Percentiles rank a stretch among this genome's conserved stretches.
Conservation (phyloP, 805 yeast genomes). For the Kodamaea lidongshanica region DNA sequence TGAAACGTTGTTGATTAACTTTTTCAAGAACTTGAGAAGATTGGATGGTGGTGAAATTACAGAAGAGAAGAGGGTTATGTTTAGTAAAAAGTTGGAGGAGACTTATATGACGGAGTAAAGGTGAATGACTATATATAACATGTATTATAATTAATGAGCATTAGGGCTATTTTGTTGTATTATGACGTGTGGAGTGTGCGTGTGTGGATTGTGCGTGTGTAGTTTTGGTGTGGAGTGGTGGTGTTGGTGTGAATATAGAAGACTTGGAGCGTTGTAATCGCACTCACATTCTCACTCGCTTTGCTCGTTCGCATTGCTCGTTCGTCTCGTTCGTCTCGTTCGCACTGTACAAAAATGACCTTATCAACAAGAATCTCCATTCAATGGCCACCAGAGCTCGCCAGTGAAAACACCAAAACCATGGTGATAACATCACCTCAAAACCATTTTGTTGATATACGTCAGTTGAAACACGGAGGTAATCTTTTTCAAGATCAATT, state of each 20-base stretch:
- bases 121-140: neutral
- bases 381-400: slow-evolving; percentile 44
- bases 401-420: slow-evolving; percentile 42
- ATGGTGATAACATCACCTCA: slow-evolving; percentile 42
- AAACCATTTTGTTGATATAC: slow-evolving; percentile 43
- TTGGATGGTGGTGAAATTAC: slow-evolving; percentile 32
- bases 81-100: slow-evolving; percentile 7
- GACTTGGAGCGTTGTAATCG: too few relatives aligned
- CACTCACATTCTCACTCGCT: too few relatives aligned
- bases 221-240: too few relatives aligned
- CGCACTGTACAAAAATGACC: too few relatives aligned
- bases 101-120: neutral
- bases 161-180: neutral
- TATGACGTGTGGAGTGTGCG: too few relatives aligned
- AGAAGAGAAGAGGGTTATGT: slow-evolving; percentile 10
- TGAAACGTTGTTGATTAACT: slow-evolving; percentile 30
- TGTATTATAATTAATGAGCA: slow-evolving; percentile 1
- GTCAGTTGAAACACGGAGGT: slow-evolving; percentile 17
- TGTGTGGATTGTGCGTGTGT: too few relatives aligned
- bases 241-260: too few relatives aligned
- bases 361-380: slow-evolving; percentile 45
- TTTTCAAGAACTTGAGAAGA: slow-evolving; percentile 25
- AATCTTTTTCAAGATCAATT: slow-evolving; percentile 27
- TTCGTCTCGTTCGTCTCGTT: too few relatives aligned
- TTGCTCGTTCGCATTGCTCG: too few relatives aligned